Conservation (phyloP, 306 rosid species). For the Quercus variabilis region DNA sequence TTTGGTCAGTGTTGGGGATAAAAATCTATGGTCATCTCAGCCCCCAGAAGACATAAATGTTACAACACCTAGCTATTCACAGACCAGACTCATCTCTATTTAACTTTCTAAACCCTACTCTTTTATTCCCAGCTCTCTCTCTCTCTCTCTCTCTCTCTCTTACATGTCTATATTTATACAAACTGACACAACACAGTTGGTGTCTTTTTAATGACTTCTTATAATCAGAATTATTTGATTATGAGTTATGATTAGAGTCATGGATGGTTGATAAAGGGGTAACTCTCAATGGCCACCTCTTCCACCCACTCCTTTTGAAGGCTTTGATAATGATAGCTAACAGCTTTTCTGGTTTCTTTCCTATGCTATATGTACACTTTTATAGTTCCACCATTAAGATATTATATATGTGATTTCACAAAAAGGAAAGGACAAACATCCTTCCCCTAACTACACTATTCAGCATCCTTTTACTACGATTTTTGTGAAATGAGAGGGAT, state of each 20-base stretch:
- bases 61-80: conserved; percentile 26
- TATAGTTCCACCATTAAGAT: conserved; percentile 32
- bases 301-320: conserved; percentile 52
- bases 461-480: neutral
- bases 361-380: conserved; percentile 1
- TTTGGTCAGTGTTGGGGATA: conserved; percentile 44
- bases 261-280: conserved; percentile 42
- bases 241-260: conserved; percentile 47
- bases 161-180: neutral
- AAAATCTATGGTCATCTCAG: conserved; percentile 39
- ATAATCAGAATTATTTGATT: conserved; percentile 17
- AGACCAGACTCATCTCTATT: conserved; percentile 9
- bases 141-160: neutral
- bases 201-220: neutral
- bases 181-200: neutral
- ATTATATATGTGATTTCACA: conserved; percentile 24
- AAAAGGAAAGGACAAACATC: conserved; percentile 30
- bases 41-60: conserved; percentile 34
- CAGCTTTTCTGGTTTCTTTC: conserved; percentile 41
- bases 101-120: conserved; percentile 15
- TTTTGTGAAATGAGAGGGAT: conserved; percentile 10
- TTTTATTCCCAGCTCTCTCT: neutral
- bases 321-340: conserved; percentile 63
- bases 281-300: conserved; percentile 38
- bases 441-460: conserved; percentile 9